phyloP scores from a whole-genome alignment of 805 yeast genomes.

The Yarrowia sp. region DNA sequence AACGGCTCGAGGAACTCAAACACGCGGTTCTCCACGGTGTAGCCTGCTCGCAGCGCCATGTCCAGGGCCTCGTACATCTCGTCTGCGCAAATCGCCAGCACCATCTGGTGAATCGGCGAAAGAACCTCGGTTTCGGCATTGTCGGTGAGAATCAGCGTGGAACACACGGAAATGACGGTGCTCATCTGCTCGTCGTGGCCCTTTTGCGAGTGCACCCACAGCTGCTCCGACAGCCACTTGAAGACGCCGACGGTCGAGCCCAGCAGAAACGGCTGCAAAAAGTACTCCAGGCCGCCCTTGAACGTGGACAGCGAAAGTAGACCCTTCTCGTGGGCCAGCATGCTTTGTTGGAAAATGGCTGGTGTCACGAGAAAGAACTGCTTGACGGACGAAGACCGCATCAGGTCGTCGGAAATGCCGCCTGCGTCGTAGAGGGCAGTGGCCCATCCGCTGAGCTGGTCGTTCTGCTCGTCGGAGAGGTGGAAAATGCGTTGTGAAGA shows the following conservation, averaged over 20 bases:
- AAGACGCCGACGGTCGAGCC: conserved; percentile 54
- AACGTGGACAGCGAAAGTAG: conserved; percentile 59
- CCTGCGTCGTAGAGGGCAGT: conserved; percentile 74
- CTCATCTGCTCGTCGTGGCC: conserved; percentile 30
- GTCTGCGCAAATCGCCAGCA: conserved; percentile 39
- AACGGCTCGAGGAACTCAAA: conserved; percentile 29
- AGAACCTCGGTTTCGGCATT: conserved; percentile 47
- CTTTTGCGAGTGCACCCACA: conserved; percentile 35
- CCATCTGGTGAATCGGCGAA: conserved; percentile 45
- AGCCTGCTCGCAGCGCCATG: conserved; percentile 26
- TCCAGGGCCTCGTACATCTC: conserved; percentile 34
- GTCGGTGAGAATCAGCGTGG: conserved; percentile 45
- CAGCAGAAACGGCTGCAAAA: conserved; percentile 74
- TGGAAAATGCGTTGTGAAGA: conserved; percentile 28
- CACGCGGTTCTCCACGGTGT: conserved; percentile 26
- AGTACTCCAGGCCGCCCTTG: conserved; percentile 80
- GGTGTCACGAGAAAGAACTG: conserved; percentile 73
- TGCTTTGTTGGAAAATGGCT: conserved; percentile 67
- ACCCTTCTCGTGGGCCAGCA: conserved; percentile 56
- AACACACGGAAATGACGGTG: conserved; percentile 41
- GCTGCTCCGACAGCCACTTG: conserved; percentile 48
- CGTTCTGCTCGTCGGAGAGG: conserved; percentile 34
- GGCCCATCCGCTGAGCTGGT: conserved; percentile 66
- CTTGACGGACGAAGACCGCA: conserved; percentile 61
- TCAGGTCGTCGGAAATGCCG: conserved; percentile 81